These are phyloP conservation scores for Iberis amara DNA, from an alignment of 441 rosid genomes.

Conservation along the genomic window DNA sequence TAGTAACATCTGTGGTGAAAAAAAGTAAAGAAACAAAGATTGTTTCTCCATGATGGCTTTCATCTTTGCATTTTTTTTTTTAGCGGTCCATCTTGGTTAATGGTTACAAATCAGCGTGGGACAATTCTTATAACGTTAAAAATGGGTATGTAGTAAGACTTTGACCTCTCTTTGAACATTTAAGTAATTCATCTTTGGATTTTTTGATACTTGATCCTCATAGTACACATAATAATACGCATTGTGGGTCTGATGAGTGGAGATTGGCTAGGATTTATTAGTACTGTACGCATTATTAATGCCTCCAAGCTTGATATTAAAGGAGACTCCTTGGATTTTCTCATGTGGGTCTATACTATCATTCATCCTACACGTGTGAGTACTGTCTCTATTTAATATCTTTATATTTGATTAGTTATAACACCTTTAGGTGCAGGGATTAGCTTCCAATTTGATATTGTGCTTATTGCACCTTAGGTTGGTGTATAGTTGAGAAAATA, in stretches of 20 bases:
- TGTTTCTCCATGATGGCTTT: slow-evolving; percentile 16
- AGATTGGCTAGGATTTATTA: slow-evolving; percentile 22
- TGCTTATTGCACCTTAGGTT: too few species aligned
- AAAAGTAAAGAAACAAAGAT: too few species aligned
- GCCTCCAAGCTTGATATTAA: slow-evolving; percentile 25
- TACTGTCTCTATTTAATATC: slow-evolving; percentile 17
- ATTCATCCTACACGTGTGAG: slow-evolving; percentile 28
- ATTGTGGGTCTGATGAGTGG: slow-evolving; percentile 24
- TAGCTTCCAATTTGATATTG: slow-evolving; percentile 1
- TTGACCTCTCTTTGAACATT: slow-evolving; percentile 23
- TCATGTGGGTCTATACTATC: slow-evolving; percentile 26
- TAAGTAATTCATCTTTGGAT: slow-evolving; percentile 8
- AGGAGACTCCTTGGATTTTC: slow-evolving; percentile 21
- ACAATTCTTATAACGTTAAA: slow-evolving; percentile 15
- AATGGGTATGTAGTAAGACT: slow-evolving; percentile 21
- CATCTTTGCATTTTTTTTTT: not conserved
- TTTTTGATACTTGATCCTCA: slow-evolving; percentile 24
- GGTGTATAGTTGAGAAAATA: too few species aligned
- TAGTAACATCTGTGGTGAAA: not conserved
- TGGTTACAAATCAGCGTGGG: slow-evolving; percentile 16
- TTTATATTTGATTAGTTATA: slow-evolving; percentile 9
- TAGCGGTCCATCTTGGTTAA: slow-evolving; percentile 5
- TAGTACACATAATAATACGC: slow-evolving; percentile 32
- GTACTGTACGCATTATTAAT: slow-evolving; percentile 21
- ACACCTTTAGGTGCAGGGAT: not conserved